phyloP scores from a whole-genome alignment of 345 rosid species.

The Xanthoceras sorbifolium region DNA sequence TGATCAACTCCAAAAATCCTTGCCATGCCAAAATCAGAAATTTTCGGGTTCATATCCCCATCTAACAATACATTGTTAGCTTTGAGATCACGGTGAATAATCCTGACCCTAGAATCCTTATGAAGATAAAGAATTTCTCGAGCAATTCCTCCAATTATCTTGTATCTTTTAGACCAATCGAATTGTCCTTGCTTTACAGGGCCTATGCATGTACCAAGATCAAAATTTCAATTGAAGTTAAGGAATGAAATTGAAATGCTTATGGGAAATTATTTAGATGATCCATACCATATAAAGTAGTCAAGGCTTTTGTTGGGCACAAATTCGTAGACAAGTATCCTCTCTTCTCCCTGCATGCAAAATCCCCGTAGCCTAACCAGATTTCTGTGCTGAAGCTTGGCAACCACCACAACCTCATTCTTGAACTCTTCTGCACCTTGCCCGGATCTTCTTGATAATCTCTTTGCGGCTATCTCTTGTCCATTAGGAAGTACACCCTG shows the following conservation, averaged over 20 bases:
- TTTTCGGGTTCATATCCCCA: constrained; percentile 27
- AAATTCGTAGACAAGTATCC: constrained; percentile 35
- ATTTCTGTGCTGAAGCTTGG: constrained; percentile 43
- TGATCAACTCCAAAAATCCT: constrained; percentile 33
- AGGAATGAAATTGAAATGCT: not conserved
- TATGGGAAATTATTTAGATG: not conserved
- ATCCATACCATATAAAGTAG: constrained; percentile 22
- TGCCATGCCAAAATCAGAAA: constrained; percentile 40
- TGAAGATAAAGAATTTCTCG: constrained; percentile 61
- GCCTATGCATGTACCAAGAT: not conserved
- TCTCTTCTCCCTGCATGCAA: constrained; percentile 39
- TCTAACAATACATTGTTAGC: constrained; percentile 48
- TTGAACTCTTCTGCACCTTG: constrained; percentile 38
- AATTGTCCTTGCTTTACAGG: constrained; percentile 30
- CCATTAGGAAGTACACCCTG: constrained; percentile 31
- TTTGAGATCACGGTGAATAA: constrained; percentile 64
- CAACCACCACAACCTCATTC: constrained; percentile 35
- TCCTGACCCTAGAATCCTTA: constrained; percentile 46
- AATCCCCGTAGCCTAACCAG: constrained; percentile 38
- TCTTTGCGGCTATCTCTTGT: constrained; percentile 35
- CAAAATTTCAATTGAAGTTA: not conserved
- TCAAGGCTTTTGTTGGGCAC: constrained; percentile 40
- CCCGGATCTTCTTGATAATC: constrained; percentile 25
- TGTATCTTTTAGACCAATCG: constrained; percentile 52
- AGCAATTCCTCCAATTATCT: constrained; percentile 57